A percentile compares a stretch with the other conserved stretches of the same genome.
These are phyloP conservation scores for Colletotrichum navitas DNA, from an alignment of 2,329 filamentous ascomycete genomes.

Conservation along the genomic window DNA sequence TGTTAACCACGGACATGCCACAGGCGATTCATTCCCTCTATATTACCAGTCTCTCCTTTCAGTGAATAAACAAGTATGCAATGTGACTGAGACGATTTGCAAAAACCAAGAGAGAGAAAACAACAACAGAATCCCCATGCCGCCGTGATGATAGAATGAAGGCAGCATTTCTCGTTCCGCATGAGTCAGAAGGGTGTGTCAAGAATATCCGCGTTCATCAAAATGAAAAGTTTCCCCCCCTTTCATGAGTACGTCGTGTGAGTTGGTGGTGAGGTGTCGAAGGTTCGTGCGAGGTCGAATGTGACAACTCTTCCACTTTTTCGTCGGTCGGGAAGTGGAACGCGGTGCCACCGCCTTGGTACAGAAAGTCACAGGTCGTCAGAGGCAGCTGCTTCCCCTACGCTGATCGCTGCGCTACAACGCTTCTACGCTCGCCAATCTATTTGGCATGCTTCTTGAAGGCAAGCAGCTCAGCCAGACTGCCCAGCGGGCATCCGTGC, in stretches of 20 bases:
- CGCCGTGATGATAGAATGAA: conserved; percentile 37
- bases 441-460: conserved; percentile 84
- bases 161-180: conserved; percentile 37
- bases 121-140: conserved; percentile 22
- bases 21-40: conserved; percentile 33
- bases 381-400: not conserved
- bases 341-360: conserved; percentile 11
- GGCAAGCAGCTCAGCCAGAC: conserved; percentile 86
- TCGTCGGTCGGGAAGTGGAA: not conserved
- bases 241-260: conserved; percentile 38
- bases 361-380: conserved; percentile 16
- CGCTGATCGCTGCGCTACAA: not conserved
- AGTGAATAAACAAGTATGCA: conserved; percentile 41
- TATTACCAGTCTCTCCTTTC: conserved; percentile 36
- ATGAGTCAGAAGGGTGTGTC: conserved; percentile 39
- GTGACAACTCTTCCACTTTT: conserved; percentile 3
- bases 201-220: conserved; percentile 39
- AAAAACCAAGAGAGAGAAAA: conserved; percentile 21
- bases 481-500: conserved; percentile 86
- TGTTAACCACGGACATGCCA: conserved; percentile 29
- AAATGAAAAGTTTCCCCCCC: conserved; percentile 26
- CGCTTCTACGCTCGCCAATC: not conserved
- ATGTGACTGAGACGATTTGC: conserved; percentile 41
- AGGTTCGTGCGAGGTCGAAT: conserved; percentile 11
- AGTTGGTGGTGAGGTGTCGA: conserved; percentile 17